Evolutionary conservation across 768 basidiomycete species (phyloP), one percentile per base, ranked within the genome.

Genomic region (Tubosaeta sp.): DNA sequence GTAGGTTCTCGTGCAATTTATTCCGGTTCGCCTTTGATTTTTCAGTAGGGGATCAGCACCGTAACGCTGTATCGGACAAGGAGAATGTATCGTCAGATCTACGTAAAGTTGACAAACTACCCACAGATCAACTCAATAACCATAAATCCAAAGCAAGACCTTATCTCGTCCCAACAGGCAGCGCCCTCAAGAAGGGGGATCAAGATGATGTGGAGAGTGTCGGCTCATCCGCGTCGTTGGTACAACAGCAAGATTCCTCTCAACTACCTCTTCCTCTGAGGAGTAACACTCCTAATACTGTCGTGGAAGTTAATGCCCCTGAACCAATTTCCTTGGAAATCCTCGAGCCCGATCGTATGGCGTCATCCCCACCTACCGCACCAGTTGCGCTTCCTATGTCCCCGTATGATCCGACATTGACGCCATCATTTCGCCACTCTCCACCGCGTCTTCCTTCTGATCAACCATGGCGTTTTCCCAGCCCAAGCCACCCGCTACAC

Each of bases 381-480:
- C 58, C 64, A 14, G 54, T 59, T 27, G 50, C 62, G 8, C 71
- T 84, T 43, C 82, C 85, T 8, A 74, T 82, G 59, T 89, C 88
- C 6, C 88, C 88, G 2, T 91, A 90, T 53, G 79, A 91, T 62
- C 88, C 88, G 33, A 75, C 81, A 13, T 72, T 79, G 32, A 88
- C 88, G 1, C 88, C 88, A 1, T 79, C 86, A 5, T 90, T 90
- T 66, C 81, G 85, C 35, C 87, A 90, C 66, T 88, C 86, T 10
- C 85, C 86, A 16, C 79, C 84, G 1, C 84, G 81, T 10, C 79
- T 85, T 22, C 86, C 86, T 6, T 86, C 84, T 16, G 84, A 88
- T 59, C 88, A 89, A 54, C 88, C 88, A 3, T 91, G 88, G 88
- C 81, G 86, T 34, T 88, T 83, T 62, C 82, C 85, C 8, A 90